Conservation (phyloP, 2,329 filamentous ascomycete genomes). For the Metarhizium robertsii region DNA sequence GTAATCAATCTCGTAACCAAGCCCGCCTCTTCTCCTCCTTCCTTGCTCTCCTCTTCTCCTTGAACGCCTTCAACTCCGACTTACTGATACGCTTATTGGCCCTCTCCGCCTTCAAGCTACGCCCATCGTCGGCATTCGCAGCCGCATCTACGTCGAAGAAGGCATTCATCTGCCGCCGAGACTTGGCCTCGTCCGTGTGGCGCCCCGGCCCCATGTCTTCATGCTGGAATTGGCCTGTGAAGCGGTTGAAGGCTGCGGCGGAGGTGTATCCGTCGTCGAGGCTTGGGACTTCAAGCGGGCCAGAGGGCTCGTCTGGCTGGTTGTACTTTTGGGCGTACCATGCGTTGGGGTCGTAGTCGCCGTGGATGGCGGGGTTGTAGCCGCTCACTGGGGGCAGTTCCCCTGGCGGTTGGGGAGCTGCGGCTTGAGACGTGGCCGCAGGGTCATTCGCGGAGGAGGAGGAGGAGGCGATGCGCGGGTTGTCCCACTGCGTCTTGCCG, state of each 20-base stretch:
- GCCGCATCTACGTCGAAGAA: conserved; percentile 95
- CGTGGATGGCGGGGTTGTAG: conserved; percentile 94
- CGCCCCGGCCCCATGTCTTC: conserved; percentile 59
- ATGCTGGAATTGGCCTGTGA: conserved; percentile 75
- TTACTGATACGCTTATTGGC: conserved; percentile 76
- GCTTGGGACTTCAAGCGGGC: conserved; percentile 12
- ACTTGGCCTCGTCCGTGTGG: conserved; percentile 82
- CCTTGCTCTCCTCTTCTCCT: conserved; percentile 76
- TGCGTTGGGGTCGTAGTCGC: conserved; percentile 92
- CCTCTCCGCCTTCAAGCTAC: conserved; percentile 84
- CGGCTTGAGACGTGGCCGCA: conserved; percentile 15
- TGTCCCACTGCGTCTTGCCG: conserved; percentile 70
- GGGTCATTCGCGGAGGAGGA: conserved; percentile 14
- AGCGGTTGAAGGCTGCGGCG: conserved; percentile 78
- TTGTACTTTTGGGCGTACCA: conserved; percentile 67
- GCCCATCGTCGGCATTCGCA: conserved; percentile 81
- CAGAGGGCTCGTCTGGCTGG: conserved; percentile 21
- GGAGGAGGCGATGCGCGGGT: conserved; percentile 61
- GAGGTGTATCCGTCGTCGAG: conserved; percentile 51
- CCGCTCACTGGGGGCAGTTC: conserved; percentile 49
- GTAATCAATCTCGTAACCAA: conserved; percentile 68
- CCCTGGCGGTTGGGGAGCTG: conserved; percentile 23
- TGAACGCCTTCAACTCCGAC: conserved; percentile 81
- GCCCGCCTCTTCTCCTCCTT: conserved; percentile 93
- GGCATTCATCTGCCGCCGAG: conserved; percentile 77